Percentiles rank a stretch among this genome's conserved stretches.
These are phyloP conservation scores for Rhizoclosmatium sp. DNA, from an alignment of 192 early-diverging fungal species.

Conservation along the genomic window DNA sequence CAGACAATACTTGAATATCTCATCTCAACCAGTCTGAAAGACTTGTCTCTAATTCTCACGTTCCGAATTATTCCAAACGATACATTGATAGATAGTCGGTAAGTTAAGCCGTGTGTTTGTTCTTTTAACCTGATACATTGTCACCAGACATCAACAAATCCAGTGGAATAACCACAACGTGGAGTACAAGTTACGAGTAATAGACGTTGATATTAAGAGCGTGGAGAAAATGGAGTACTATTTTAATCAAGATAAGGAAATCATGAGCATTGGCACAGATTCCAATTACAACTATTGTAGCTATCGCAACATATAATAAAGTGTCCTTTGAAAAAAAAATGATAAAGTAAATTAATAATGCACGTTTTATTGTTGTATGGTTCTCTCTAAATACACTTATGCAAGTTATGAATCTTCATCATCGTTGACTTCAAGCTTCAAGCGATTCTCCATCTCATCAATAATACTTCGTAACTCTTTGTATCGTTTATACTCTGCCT, in stretches of 20 bases:
- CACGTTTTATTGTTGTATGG: too few relatives aligned
- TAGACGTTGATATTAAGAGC: conserved; percentile 25
- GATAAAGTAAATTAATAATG: neutral
- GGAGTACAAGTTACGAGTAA: conserved; percentile 22
- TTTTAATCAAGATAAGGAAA: neutral
- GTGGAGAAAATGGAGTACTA: neutral
- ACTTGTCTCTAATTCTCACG: conserved; percentile 16
- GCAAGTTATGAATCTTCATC: neutral
- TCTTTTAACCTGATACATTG: neutral
- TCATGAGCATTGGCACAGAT: neutral
- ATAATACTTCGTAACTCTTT: conserved; percentile 41
- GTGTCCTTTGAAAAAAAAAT: neutral
- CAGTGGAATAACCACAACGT: neutral
- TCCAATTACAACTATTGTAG: too few relatives aligned
- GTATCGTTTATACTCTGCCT: conserved; percentile 52
- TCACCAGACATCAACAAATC: neutral
- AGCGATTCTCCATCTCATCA: conserved; percentile 19
- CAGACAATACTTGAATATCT: conserved; percentile 5
- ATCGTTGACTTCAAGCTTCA: conserved; percentile 15
- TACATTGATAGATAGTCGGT: neutral
- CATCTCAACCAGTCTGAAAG: conserved; percentile 15
- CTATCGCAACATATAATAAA: too few relatives aligned
- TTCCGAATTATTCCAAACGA: conserved; percentile 5
- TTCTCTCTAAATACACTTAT: neutral
- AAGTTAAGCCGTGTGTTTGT: neutral